These are phyloP conservation scores for Ochetophila trinervis DNA, from an alignment of 306 rosid species.

Conservation along the genomic window DNA sequence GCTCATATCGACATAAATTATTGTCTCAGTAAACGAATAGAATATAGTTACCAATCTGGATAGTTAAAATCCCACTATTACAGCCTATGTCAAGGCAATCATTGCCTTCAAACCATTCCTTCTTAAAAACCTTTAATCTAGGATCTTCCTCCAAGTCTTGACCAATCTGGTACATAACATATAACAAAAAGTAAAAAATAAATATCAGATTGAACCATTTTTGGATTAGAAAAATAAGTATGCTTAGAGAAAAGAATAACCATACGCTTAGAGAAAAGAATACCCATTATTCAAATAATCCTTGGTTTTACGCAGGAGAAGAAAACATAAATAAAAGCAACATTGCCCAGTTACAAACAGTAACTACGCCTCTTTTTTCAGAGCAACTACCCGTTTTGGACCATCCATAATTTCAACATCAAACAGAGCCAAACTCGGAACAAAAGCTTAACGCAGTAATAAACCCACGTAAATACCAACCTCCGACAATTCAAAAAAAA, in stretches of 20 bases:
- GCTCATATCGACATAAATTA: not conserved
- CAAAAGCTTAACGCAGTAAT: not conserved
- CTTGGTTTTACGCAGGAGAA: not conserved
- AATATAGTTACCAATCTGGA: conserved; percentile 56
- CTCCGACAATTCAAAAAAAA: not conserved
- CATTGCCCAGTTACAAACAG: not conserved
- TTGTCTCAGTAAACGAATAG: not conserved
- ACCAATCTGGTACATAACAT: conserved; percentile 51
- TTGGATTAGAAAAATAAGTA: conserved; percentile 2
- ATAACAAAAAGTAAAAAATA: not conserved
- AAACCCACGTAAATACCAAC: not conserved
- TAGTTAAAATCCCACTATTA: conserved; percentile 71
- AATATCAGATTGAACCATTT: not conserved
- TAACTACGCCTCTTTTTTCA: not conserved
- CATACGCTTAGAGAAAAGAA: not conserved
- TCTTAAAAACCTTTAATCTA: conserved; percentile 61
- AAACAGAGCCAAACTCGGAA: not conserved
- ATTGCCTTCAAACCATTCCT: conserved; percentile 86
- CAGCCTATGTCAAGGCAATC: conserved; percentile 93
- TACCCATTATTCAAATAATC: not conserved
- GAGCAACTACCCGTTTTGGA: too few relatives aligned
- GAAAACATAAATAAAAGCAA: not conserved
- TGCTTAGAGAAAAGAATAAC: not conserved
- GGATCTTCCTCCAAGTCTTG: conserved; percentile 68
- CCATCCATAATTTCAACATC: not conserved